Percentiles rank a stretch among this genome's conserved stretches.
Evolutionary conservation across 257 asterid genomes (phyloP).

Genomic region (Nemophila menziesii): DNA sequence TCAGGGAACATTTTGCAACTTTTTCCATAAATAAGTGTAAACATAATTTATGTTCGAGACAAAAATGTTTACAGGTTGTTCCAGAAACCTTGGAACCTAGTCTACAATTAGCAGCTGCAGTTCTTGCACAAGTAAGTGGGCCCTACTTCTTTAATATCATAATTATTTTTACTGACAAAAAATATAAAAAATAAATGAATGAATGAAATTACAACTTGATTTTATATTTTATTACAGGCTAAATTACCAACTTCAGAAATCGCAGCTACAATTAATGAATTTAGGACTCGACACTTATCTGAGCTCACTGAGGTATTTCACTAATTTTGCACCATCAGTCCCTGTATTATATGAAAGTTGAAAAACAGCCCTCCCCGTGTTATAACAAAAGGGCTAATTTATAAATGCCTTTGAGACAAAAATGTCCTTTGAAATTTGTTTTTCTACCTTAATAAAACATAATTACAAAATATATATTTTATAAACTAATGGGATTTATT

Average conservation of each 20-base stretch:
- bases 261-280: constrained; percentile 86
- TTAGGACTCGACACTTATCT: constrained; percentile 92
- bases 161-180: background rate
- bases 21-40: too few species aligned
- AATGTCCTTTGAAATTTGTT: too few species aligned
- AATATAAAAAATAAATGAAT: too few species aligned
- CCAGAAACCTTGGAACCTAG: constrained; percentile 99
- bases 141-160: background rate
- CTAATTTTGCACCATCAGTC: too few species aligned
- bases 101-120: constrained; percentile 97
- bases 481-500: too few species aligned
- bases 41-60: background rate
- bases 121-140: constrained; percentile 83
- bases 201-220: background rate
- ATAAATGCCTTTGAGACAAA: too few species aligned
- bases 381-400: too few species aligned
- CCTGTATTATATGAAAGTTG: too few species aligned
- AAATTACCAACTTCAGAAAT: constrained; percentile 88
- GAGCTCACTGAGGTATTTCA: constrained; percentile 83
- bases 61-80: constrained; percentile 55
- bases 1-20: too few species aligned
- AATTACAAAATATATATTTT: too few species aligned
- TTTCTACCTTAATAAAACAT: too few species aligned
- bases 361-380: too few species aligned
- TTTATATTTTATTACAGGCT: constrained; percentile 33